Evolutionary conservation across 2,329 filamentous ascomycete genomes (phyloP), one percentile per base, ranked within the genome.

Genomic region (Venturia asperata): DNA sequence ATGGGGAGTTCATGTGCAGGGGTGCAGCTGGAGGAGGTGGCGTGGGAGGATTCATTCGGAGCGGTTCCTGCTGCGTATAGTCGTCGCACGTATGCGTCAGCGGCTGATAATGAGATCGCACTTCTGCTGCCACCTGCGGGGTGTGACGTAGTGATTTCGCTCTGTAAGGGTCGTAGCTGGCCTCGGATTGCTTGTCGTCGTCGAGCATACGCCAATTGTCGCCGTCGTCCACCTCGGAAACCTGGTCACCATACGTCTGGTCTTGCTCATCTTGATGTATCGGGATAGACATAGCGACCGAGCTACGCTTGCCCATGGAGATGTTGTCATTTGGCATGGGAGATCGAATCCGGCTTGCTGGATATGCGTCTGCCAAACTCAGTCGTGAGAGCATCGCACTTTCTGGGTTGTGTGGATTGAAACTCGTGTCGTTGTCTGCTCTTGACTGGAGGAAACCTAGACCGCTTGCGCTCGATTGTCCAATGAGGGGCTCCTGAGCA

Each of bases 361-460:
- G 34, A 13, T 65, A 65, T 30, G 34, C 52, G 21, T 55, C 55
- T 41, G 45, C 52, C 5, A 63, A 30, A 39, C 43, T 63, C 6
- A 55, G 34, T 24, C 47, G 62, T 17, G 62, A 63, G 4, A 63
- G 42, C 24, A 43, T 24, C 19, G 64, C 64, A n/a, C 63, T 75
- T 11, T 42, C 49, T 39, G 66, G 65, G 27, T 66, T 72, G 63
- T 77, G 76, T 17, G 81, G 79, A 10, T 79, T 83, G 64, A 66
- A 66, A 81, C 79, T 1, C 77, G 77, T 17, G 13, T 83, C 81
- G 2, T 87, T 90, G 60, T 83, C 79, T 19, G 79, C 81, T 42
- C 92, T 85, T 0, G 90, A 95, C 72, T 94, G 87, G 76, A 90
- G 84, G 75, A 96, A 97, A 0, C 92, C 87, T 62, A 96, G 19